A percentile compares a stretch with the other conserved stretches of the same genome.
phyloP scores from a whole-genome alignment of 2,329 filamentous ascomycete genomes.

The Alternaria ventricosa region DNA sequence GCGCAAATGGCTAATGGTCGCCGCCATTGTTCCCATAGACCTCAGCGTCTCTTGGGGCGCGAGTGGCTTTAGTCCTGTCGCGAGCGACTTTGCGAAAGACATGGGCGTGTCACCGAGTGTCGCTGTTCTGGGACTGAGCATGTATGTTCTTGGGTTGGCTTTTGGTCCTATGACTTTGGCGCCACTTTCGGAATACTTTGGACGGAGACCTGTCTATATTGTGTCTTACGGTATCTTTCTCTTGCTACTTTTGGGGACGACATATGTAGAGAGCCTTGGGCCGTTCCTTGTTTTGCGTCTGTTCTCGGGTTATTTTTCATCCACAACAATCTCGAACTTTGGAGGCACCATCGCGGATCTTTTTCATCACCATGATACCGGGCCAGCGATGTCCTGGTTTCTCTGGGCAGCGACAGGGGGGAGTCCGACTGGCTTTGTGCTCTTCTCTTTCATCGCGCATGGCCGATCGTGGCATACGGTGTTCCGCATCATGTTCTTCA shows the following conservation, averaged over 20 bases:
- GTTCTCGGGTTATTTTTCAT: slow-evolving; percentile 54
- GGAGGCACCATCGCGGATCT: slow-evolving; percentile 57
- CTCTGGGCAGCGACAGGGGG: slow-evolving; percentile 58
- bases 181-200: slow-evolving; percentile 50
- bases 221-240: slow-evolving; percentile 53
- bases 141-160: slow-evolving; percentile 57
- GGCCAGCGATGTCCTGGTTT: slow-evolving; percentile 52
- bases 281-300: slow-evolving; percentile 54
- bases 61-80: slow-evolving; percentile 56
- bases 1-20: slow-evolving; percentile 47
- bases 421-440: slow-evolving; percentile 55
- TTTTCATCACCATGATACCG: slow-evolving; percentile 52
- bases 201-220: slow-evolving; percentile 53
- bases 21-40: slow-evolving; percentile 45
- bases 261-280: slow-evolving; percentile 50
- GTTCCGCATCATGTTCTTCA: slow-evolving; percentile 56
- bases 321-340: slow-evolving; percentile 49
- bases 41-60: slow-evolving; percentile 53
- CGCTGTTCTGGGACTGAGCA: slow-evolving; percentile 54
- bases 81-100: slow-evolving; percentile 51
- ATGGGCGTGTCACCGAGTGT: slow-evolving; percentile 51
- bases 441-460: slow-evolving; percentile 56
- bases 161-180: slow-evolving; percentile 49
- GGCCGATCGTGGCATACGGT: slow-evolving; percentile 53
- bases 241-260: slow-evolving; percentile 53